These are phyloP conservation scores for Camelina sativa DNA, from an alignment of 345 rosid genomes.

Conservation along the genomic window DNA sequence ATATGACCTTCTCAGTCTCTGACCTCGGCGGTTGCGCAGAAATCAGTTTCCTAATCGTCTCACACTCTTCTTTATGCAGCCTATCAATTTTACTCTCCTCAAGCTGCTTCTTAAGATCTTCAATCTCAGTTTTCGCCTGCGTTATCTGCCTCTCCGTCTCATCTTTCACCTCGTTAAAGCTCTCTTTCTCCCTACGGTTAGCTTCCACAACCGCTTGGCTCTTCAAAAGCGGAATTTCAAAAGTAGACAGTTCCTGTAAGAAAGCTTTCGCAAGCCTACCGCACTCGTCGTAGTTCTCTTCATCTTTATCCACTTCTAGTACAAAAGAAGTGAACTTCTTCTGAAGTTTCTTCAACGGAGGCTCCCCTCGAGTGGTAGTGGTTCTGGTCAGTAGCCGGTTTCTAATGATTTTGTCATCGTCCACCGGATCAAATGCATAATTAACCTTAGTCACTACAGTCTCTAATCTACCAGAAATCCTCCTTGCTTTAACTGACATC, in stretches of 20 bases:
- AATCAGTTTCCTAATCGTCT: slow-evolving; percentile 79
- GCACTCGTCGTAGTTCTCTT: slow-evolving; percentile 67
- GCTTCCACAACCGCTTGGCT: slow-evolving; percentile 83
- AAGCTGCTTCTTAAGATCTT: slow-evolving; percentile 83
- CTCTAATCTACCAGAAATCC: slow-evolving; percentile 73
- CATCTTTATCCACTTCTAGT: slow-evolving; percentile 75
- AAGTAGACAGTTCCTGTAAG: slow-evolving; percentile 82
- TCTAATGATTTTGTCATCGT: slow-evolving; percentile 84
- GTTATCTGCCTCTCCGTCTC: slow-evolving; percentile 77
- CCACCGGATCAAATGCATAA: slow-evolving; percentile 81
- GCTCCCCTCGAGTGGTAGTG: slow-evolving; percentile 95
- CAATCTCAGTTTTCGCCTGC: slow-evolving; percentile 77
- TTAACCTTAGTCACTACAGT: slow-evolving; percentile 56
- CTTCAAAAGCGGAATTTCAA: slow-evolving; percentile 94
- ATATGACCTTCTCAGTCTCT: slow-evolving; percentile 74
- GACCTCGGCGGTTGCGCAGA: slow-evolving; percentile 88
- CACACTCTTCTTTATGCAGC: slow-evolving; percentile 97
- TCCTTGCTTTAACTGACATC: slow-evolving; percentile 84
- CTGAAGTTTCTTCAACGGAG: slow-evolving; percentile 93
- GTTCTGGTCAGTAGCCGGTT: slow-evolving; percentile 92
- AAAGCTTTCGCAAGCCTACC: slow-evolving; percentile 74
- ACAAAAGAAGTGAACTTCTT: slow-evolving; percentile 89
- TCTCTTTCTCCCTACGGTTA: slow-evolving; percentile 82
- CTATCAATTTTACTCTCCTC: slow-evolving; percentile 93
- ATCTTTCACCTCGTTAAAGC: slow-evolving; percentile 74